These are phyloP conservation scores for Cryptosporidium ubiquitum DNA, from an alignment of 169 alveolate species.

Conservation along the genomic window DNA sequence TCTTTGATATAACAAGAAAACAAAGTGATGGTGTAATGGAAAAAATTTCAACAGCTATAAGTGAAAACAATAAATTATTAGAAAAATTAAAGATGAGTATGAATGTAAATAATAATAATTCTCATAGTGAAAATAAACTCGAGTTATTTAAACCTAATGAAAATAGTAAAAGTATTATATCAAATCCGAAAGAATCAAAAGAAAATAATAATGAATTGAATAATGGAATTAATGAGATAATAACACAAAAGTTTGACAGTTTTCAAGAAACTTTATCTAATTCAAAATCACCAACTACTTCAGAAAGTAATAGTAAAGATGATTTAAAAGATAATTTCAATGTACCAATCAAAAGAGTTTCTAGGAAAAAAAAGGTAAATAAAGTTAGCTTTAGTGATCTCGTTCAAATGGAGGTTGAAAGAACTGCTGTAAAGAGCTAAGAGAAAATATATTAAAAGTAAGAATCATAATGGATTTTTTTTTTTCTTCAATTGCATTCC, in stretches of 20 bases:
- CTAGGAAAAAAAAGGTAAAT: conserved; percentile 20
- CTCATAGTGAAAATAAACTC: background rate
- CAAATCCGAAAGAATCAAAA: background rate
- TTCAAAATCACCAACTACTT: no score
- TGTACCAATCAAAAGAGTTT: background rate
- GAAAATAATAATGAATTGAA: background rate
- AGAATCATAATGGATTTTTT: no score
- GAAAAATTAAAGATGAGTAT: conserved; percentile 53
- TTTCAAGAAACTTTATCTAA: background rate
- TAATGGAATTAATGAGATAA: background rate
- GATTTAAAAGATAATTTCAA: background rate
- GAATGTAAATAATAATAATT: background rate
- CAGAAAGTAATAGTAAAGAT: no score
- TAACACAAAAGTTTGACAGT: background rate
- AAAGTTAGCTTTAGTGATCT: conserved; percentile 67
- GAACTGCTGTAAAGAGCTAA: background rate
- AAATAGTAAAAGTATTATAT: background rate
- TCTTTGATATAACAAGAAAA: conserved; percentile 61
- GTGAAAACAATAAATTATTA: conserved; percentile 44
- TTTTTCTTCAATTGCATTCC: background rate
- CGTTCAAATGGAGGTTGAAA: conserved; percentile 65
- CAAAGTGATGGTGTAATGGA: conserved; percentile 45
- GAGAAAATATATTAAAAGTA: background rate
- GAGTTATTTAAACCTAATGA: background rate
- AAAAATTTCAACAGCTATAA: conserved; percentile 48